Evolutionary conservation across 2,329 filamentous ascomycete species (phyloP), one percentile per base, ranked within the genome.

Genomic region (Paecilomyces variotii): DNA sequence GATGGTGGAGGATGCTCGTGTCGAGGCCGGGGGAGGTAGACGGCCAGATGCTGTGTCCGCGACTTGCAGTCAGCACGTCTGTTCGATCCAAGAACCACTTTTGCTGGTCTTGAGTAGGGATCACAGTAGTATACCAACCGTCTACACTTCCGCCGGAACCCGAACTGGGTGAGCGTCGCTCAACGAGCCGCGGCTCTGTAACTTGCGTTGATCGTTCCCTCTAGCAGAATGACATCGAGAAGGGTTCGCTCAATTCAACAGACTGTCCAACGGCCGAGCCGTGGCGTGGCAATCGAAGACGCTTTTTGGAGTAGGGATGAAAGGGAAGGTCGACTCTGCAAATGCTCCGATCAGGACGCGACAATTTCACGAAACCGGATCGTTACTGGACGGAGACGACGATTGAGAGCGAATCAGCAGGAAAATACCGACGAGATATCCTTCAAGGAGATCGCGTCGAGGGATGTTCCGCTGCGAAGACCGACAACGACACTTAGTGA

Each of bases 401-500:
- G 57, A 53, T 32, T 19, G 52, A 27, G 5, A 32, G n/a, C 34
- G 35, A 60, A 34, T 19, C 39, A 45, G 39, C 39, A 45, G 39
- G 51, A 57, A 58, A 56, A 60, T 63, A 60, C 54, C 39, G n/a
- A 45, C 39, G 7, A 45, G 39, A 45, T 45, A 45, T 45, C 39
- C 39, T 45, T 45, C 39, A 45, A 45, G 39, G 39, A 45, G 39
- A 45, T 19, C 39, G 39, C 39, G 39, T 45, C 39, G 39, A 45
- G 39, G 9, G 39, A 9, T 19, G n/a, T 45, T 45, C 39, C 39
- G 59, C 63, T 63, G 71, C 65, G 60, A 66, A 61, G 55, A 65
- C 59, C 65, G 65, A 56, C 70, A 77, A 79, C 77, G 76, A 79
- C 72, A 76, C 77, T 79, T 79, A 79, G 76, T 78, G 74, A 79